A percentile compares a stretch with the other conserved stretches of the same genome.
Evolutionary conservation across 768 basidiomycete genomes (phyloP).

Genomic region (Wakefieldia striispora): DNA sequence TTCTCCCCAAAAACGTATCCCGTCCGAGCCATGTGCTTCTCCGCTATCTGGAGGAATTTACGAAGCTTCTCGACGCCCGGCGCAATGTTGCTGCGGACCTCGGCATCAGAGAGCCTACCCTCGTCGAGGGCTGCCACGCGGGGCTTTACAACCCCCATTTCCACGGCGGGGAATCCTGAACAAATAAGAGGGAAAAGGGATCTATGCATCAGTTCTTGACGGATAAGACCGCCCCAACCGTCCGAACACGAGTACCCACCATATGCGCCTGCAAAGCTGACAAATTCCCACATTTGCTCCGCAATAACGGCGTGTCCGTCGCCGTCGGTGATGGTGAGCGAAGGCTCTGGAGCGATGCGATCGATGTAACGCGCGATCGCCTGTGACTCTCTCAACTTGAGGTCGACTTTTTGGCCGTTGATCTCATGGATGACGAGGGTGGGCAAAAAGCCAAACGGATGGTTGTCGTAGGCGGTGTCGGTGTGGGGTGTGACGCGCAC

Average conservation of each 20-base stretch:
- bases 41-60: constrained; percentile 14
- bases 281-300: constrained; percentile 36
- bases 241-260: too few relatives aligned
- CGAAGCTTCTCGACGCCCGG: constrained; percentile 17
- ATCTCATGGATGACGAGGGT: constrained; percentile 30
- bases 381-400: constrained; percentile 28
- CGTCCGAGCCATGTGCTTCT: constrained; percentile 24
- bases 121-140: constrained; percentile 27
- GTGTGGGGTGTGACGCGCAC: constrained; percentile 27
- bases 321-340: constrained; percentile 19
- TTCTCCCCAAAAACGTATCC: constrained; percentile 30
- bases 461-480: constrained; percentile 25
- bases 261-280: constrained; percentile 21
- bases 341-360: constrained; percentile 28
- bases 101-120: constrained; percentile 20
- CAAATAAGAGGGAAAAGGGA: too few relatives aligned
- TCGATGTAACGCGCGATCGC: constrained; percentile 32
- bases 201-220: too few relatives aligned
- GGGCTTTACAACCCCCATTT: constrained; percentile 33
- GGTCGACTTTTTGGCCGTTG: constrained; percentile 18
- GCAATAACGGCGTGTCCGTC: constrained; percentile 20
- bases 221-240: too few relatives aligned
- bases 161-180: constrained; percentile 29
- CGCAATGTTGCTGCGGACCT: constrained; percentile 18
- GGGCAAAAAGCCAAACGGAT: constrained; percentile 33